A percentile compares a stretch with the other conserved stretches of the same genome.
Conservation (phyloP, 2,329 filamentous ascomycete species). For the Penicillium paneum region DNA sequence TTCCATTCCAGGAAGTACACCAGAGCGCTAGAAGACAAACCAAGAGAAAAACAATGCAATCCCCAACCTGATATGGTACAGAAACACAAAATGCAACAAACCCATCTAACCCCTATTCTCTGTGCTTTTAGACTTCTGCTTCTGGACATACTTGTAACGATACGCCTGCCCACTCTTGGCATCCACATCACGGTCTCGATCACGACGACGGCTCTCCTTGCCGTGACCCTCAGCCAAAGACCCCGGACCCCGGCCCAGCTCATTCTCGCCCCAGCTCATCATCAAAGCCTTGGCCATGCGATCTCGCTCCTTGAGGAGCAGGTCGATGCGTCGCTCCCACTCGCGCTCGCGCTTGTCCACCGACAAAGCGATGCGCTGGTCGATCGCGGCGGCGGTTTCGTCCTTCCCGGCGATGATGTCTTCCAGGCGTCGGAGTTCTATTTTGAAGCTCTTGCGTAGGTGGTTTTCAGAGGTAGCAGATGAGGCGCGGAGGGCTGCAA, state of each 20-base stretch:
- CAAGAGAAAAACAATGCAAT: neutral
- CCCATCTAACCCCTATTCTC: constrained; percentile 14
- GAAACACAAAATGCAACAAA: neutral
- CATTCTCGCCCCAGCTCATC: constrained; percentile 43
- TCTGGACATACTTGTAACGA: constrained; percentile 37
- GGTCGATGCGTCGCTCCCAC: constrained; percentile 42
- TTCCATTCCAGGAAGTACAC: neutral
- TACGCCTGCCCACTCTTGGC: constrained; percentile 34
- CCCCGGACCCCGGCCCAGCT: constrained; percentile 29
- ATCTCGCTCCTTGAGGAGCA: constrained; percentile 42
- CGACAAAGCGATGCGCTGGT: constrained; percentile 40
- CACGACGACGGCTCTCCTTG: constrained; percentile 25
- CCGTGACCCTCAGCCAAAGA: constrained; percentile 10
- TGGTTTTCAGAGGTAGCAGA: constrained; percentile 23
- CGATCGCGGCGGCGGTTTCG: constrained; percentile 39
- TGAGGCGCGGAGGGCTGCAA: constrained; percentile 28
- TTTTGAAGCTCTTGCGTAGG: constrained; percentile 26
- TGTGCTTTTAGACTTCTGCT: constrained; percentile 14
- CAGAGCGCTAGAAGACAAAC: neutral
- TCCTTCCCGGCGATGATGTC: constrained; percentile 40
- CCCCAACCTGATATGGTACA: constrained; percentile 1
- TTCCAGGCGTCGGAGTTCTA: constrained; percentile 35
- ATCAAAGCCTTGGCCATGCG: constrained; percentile 41
- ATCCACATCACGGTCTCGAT: constrained; percentile 12
- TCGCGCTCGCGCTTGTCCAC: constrained; percentile 44